These are phyloP conservation scores for Celoporthe dispersa DNA, from an alignment of 2,329 filamentous ascomycete genomes.

Conservation along the genomic window DNA sequence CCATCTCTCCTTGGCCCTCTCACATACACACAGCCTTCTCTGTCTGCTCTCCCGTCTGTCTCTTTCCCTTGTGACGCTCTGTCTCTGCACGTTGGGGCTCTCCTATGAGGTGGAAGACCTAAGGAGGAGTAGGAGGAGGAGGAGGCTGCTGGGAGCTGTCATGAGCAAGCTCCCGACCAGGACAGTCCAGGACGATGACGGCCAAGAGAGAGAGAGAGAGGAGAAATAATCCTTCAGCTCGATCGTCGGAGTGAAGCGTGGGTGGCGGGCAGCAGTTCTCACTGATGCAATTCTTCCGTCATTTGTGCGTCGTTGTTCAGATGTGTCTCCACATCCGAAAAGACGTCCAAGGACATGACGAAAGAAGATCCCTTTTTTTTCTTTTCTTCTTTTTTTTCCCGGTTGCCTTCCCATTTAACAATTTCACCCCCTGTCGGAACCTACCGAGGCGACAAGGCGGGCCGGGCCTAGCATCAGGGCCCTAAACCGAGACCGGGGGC, in stretches of 20 bases:
- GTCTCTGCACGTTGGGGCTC: not conserved
- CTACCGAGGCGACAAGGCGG: conserved; percentile 1
- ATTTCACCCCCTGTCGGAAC: not conserved
- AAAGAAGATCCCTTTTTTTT: not conserved
- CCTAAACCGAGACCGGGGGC: not conserved
- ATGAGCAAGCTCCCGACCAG: not conserved
- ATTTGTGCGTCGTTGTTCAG: not conserved
- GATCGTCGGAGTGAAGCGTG: not conserved
- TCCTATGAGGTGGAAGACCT: not conserved
- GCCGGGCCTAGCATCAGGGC: not conserved
- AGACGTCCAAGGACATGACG: not conserved
- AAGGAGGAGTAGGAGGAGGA: not conserved
- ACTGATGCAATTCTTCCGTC: not conserved
- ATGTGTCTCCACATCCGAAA: not conserved
- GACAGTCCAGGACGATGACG: not conserved
- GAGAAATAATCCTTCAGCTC: not conserved
- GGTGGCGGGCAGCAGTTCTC: not conserved
- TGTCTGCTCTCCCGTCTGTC: not conserved
- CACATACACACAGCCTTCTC: not conserved
- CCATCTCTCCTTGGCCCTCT: not conserved
- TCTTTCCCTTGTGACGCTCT: not conserved
- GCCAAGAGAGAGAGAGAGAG: not conserved
- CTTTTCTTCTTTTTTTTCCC: not conserved
- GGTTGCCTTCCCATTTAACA: not conserved
- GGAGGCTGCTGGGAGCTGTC: not conserved